Conservation (phyloP, 2,329 filamentous ascomycete genomes). For the Fusarium nygamai region DNA sequence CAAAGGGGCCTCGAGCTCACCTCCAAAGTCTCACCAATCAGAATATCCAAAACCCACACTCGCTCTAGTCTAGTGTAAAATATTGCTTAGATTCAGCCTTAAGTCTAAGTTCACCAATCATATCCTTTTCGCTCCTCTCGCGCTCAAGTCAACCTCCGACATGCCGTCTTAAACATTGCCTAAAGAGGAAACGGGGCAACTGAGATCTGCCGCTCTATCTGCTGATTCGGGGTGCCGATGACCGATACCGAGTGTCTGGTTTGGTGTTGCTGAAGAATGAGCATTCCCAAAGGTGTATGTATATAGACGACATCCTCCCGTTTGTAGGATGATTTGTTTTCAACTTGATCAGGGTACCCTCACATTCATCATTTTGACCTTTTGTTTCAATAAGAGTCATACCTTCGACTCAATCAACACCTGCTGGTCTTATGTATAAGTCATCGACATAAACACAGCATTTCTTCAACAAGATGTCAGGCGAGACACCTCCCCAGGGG, state of each 20-base stretch:
- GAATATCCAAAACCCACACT: background rate
- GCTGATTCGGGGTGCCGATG: constrained; percentile 30
- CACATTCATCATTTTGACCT: background rate
- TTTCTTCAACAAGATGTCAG: constrained; percentile 16
- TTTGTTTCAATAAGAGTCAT: background rate
- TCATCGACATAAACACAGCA: background rate
- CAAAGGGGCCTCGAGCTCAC: background rate
- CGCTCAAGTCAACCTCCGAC: constrained; percentile 40
- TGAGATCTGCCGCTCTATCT: constrained; percentile 5
- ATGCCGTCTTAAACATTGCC: constrained; percentile 10
- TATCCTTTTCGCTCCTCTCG: constrained; percentile 21
- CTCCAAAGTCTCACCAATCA: background rate
- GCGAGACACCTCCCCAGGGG: constrained; percentile 39
- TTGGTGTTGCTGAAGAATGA: background rate
- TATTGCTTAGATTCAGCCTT: background rate
- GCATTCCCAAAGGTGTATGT: background rate
- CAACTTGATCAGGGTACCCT: background rate
- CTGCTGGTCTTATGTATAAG: background rate
- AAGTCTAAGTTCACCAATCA: constrained; percentile 21
- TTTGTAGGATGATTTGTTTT: background rate
- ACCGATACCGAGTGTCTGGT: constrained; percentile 16
- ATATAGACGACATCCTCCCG: background rate
- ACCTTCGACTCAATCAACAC: background rate
- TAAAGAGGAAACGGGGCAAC: constrained; percentile 27
- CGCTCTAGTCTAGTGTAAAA: background rate